Evolutionary conservation across 2,329 filamentous ascomycete genomes (phyloP).

Genomic region (Tolypocladium sp.): DNA sequence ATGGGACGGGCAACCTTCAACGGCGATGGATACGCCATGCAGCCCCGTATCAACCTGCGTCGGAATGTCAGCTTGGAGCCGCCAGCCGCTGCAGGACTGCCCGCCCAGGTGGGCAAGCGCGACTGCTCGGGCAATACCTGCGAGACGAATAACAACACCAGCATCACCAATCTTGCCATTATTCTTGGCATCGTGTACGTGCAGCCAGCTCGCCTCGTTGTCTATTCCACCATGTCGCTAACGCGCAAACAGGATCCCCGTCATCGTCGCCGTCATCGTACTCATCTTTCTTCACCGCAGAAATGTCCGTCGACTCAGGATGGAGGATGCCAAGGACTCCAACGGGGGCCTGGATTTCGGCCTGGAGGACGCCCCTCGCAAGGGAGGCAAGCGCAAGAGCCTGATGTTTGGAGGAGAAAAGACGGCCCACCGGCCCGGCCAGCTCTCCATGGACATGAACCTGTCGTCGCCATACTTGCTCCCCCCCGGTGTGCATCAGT

Average conservation of each 20-base stretch:
- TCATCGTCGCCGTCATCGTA: slow-evolving; percentile 56
- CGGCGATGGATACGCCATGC: slow-evolving; percentile 12
- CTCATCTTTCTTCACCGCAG: slow-evolving; percentile 73
- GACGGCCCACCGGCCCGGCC: slow-evolving; percentile 33
- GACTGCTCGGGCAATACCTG: slow-evolving; percentile 31
- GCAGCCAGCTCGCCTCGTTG: background rate
- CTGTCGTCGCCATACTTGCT: slow-evolving; percentile 84
- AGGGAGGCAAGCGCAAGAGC: slow-evolving; percentile 23
- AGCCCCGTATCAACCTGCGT: slow-evolving; percentile 15
- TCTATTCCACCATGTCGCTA: slow-evolving; percentile 5
- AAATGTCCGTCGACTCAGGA: slow-evolving; percentile 58
- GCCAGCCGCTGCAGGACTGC: background rate
- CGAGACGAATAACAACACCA: slow-evolving; percentile 48
- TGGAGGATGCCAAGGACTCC: slow-evolving; percentile 78
- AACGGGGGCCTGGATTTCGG: slow-evolving; percentile 93
- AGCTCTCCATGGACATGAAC: slow-evolving; percentile 65
- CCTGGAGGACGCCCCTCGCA: slow-evolving; percentile 46
- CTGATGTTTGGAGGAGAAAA: slow-evolving; percentile 46
- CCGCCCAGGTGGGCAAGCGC: background rate
- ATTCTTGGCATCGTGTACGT: slow-evolving; percentile 63
- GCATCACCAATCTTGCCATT: slow-evolving; percentile 55
- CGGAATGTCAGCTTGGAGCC: slow-evolving; percentile 9
- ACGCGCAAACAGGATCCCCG: slow-evolving; percentile 55
- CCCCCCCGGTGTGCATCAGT: slow-evolving; percentile 70
- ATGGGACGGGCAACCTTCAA: slow-evolving; percentile 8